phyloP scores from a whole-genome alignment of 2,329 filamentous ascomycete genomes.

The Aspergillus persii region DNA sequence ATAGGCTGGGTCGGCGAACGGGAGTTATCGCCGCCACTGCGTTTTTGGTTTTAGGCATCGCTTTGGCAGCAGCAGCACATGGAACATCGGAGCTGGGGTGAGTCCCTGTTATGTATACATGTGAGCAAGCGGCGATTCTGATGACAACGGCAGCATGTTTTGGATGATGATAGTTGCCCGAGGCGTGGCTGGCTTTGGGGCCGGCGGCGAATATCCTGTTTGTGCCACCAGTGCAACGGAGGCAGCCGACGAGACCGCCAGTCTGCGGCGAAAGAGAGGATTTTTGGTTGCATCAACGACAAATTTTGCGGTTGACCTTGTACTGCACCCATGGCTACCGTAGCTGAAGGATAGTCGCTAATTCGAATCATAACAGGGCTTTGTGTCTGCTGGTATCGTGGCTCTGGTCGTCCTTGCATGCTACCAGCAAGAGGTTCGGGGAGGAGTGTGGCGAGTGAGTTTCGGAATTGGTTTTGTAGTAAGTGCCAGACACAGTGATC shows the following conservation, averaged over 20 bases:
- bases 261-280: slow-evolving; percentile 23
- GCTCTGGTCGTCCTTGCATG: slow-evolving; percentile 26
- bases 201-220: slow-evolving; percentile 40
- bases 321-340: not conserved
- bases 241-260: slow-evolving; percentile 23
- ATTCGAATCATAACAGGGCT: slow-evolving; percentile 15
- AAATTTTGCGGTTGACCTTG: slow-evolving; percentile 25
- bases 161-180: slow-evolving; percentile 50
- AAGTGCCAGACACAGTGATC: slow-evolving; percentile 1
- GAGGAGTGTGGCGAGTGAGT: slow-evolving; percentile 48
- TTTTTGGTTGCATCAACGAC: slow-evolving; percentile 26
- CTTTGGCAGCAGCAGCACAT: slow-evolving; percentile 47
- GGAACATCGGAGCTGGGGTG: slow-evolving; percentile 39
- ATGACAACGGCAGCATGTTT: slow-evolving; percentile 33
- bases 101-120: not conserved
- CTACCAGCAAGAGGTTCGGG: slow-evolving; percentile 18
- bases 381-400: slow-evolving; percentile 23
- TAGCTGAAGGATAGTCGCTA: not conserved
- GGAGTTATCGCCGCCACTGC: slow-evolving; percentile 49
- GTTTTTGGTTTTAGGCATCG: slow-evolving; percentile 48
- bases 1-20: slow-evolving; percentile 51
- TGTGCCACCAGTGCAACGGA: slow-evolving; percentile 26
- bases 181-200: slow-evolving; percentile 35
- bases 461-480: slow-evolving; percentile 51
- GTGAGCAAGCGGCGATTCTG: not conserved